Evolutionary conservation across 805 yeast species (phyloP).

Genomic region (Allodekkera sacchari): DNA sequence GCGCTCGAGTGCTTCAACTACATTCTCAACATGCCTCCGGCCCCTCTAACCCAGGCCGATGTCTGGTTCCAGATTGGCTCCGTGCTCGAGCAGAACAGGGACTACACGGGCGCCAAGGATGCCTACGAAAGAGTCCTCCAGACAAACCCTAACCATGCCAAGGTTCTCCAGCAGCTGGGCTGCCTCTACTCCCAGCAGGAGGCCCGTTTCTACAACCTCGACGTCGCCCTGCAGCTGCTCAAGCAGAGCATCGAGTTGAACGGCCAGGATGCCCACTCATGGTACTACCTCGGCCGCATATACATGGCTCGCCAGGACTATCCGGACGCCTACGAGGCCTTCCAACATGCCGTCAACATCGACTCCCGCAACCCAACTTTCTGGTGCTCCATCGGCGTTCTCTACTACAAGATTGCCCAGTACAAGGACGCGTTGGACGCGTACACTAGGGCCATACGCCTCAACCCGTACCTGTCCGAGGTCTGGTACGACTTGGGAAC

Average conservation of each 20-base stretch:
- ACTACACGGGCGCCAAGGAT: conserved; percentile 84
- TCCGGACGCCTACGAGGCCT: conserved; percentile 94
- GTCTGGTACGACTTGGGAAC: conserved; percentile 99
- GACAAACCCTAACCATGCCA: conserved; percentile 90
- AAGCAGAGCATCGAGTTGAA: conserved; percentile 87
- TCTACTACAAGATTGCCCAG: conserved; percentile 93
- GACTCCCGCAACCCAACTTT: conserved; percentile 96
- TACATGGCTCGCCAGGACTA: conserved; percentile 95
- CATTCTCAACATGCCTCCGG: conserved; percentile 84
- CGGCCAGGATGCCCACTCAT: conserved; percentile 85
- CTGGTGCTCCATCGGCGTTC: conserved; percentile 95
- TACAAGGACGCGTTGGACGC: conserved; percentile 97
- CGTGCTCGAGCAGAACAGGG: conserved; percentile 88
- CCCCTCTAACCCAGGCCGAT: conserved; percentile 92
- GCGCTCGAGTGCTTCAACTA: conserved; percentile 94
- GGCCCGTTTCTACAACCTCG: conserved; percentile 69
- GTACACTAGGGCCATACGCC: conserved; percentile 89
- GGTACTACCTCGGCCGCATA: conserved; percentile 95
- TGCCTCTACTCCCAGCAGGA: conserved; percentile 80
- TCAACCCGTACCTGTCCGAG: conserved; percentile 92
- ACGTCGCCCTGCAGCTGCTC: conserved; percentile 71
- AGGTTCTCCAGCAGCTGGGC: conserved; percentile 92
- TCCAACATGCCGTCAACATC: conserved; percentile 96
- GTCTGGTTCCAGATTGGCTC: conserved; percentile 98
- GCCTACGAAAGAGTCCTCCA: conserved; percentile 90